Conservation (phyloP, 192 early-diverging fungal genomes). For the Chytriomyces confervae region DNA sequence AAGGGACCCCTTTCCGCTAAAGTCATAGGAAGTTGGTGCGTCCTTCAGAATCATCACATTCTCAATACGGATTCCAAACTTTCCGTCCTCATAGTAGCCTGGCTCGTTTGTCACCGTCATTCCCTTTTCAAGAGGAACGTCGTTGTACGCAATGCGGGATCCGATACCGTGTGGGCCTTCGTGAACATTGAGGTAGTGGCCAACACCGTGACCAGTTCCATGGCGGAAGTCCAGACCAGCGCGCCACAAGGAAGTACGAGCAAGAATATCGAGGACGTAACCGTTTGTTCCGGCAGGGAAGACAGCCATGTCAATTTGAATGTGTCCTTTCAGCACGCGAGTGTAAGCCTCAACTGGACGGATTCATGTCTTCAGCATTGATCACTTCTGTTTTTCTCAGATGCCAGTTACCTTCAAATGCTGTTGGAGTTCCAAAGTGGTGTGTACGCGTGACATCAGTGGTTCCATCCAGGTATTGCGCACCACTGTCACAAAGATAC, state of each 20-base stretch:
- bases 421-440: slow-evolving; percentile 86
- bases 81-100: slow-evolving; percentile 96
- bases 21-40: slow-evolving; percentile 77
- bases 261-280: slow-evolving; percentile 88
- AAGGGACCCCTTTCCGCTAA: slow-evolving; percentile 80
- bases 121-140: slow-evolving; percentile 77
- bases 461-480: slow-evolving; percentile 95
- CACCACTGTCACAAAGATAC: slow-evolving; percentile 96
- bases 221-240: slow-evolving; percentile 95
- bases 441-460: slow-evolving; percentile 97
- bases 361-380: no score
- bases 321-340: slow-evolving; percentile 98
- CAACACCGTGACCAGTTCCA: slow-evolving; percentile 98
- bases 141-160: slow-evolving; percentile 74
- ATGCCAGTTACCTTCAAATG: slow-evolving; percentile 58
- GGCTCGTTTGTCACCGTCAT: slow-evolving; percentile 99
- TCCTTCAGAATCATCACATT: slow-evolving; percentile 86
- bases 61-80: slow-evolving; percentile 97
- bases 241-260: slow-evolving; percentile 85
- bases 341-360: slow-evolving; percentile 83
- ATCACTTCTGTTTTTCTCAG: no score
- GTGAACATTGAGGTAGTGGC: slow-evolving; percentile 92
- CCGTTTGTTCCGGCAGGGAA: slow-evolving; percentile 83
- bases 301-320: slow-evolving; percentile 84
- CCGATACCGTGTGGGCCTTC: slow-evolving; percentile 94